phyloP scores from a whole-genome alignment of 805 yeast species.

The Wickerhamiella lipophila region DNA sequence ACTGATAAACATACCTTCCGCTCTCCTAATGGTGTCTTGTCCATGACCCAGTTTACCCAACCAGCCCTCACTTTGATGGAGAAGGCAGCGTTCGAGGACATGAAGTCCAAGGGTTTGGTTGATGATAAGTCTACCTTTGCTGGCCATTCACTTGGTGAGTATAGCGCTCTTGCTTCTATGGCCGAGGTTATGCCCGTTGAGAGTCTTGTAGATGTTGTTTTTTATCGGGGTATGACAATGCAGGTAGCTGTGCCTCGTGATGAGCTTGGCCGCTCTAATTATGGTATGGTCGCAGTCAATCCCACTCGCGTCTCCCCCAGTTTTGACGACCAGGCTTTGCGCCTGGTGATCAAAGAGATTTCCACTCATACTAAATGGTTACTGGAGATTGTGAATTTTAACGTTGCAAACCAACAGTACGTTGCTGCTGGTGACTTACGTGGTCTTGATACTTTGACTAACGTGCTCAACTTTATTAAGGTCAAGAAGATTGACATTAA shows the following conservation, averaged over 20 bases:
- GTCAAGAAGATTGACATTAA: slow-evolving; percentile 87
- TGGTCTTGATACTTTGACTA: slow-evolving; percentile 83
- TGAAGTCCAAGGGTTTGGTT: slow-evolving; percentile 88
- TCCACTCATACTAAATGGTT: slow-evolving; percentile 79
- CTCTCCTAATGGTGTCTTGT: slow-evolving; percentile 86
- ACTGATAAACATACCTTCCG: slow-evolving; percentile 79
- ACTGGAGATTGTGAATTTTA: slow-evolving; percentile 94
- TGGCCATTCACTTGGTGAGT: slow-evolving; percentile 98
- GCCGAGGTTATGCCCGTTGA: slow-evolving; percentile 99
- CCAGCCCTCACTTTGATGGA: slow-evolving; percentile 99
- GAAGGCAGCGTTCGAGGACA: slow-evolving; percentile 96
- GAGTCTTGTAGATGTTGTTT: slow-evolving; percentile 90
- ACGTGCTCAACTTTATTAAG: slow-evolving; percentile 86
- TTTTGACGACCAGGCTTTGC: slow-evolving; percentile 83
- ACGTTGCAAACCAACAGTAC: slow-evolving; percentile 95
- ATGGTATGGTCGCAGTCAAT: slow-evolving; percentile 98
- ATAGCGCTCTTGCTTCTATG: slow-evolving; percentile 90
- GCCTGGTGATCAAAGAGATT: slow-evolving; percentile 87
- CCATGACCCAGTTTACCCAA: slow-evolving; percentile 98
- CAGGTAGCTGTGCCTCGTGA: slow-evolving; percentile 99
- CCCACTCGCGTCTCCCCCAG: slow-evolving; percentile 85
- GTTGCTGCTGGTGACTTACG: slow-evolving; percentile 98
- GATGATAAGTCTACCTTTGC: slow-evolving; percentile 92
- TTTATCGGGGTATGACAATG: slow-evolving; percentile 99
- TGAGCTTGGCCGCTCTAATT: slow-evolving; percentile 85